Conservation (phyloP, 164 flowering plant species). For the Chimonanthus praecox region DNA sequence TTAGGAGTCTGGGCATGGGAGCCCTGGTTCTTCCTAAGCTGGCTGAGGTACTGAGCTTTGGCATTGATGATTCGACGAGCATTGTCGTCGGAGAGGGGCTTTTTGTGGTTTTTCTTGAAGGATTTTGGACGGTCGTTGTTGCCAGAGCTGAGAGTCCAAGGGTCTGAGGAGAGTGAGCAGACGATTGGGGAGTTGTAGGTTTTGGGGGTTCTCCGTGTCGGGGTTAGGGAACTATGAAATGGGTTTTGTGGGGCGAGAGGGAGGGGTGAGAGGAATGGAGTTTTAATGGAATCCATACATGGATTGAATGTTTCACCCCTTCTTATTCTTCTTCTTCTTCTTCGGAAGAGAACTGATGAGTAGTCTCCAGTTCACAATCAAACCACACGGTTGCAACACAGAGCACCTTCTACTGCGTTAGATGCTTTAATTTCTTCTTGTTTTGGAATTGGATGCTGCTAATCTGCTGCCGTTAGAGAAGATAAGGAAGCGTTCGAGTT, state of each 20-base stretch:
- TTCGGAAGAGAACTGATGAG: not conserved
- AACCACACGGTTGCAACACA: too few relatives aligned
- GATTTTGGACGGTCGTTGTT: conserved; percentile 44
- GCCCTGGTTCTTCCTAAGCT: conserved; percentile 65
- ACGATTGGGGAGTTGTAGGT: conserved; percentile 11
- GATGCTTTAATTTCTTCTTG: too few relatives aligned
- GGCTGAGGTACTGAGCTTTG: conserved; percentile 63
- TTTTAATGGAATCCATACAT: conserved; percentile 21
- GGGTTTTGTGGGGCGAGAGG: conserved; percentile 10
- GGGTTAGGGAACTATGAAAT: conserved; percentile 2
- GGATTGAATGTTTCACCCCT: not conserved
- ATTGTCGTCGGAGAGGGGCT: conserved; percentile 76
- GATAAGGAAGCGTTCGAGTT: too few relatives aligned
- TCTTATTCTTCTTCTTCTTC: too few relatives aligned
- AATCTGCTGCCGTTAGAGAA: too few relatives aligned
- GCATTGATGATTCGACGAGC: conserved; percentile 78
- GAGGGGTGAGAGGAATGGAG: conserved; percentile 32
- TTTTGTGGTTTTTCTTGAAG: conserved; percentile 45
- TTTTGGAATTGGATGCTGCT: too few relatives aligned
- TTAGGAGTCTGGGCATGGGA: conserved; percentile 60
- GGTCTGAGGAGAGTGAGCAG: conserved; percentile 53
- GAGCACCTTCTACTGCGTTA: too few relatives aligned
- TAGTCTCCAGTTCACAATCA: too few relatives aligned
- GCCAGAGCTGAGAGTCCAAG: conserved; percentile 73
- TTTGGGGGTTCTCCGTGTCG: conserved; percentile 7